Conservation (phyloP, 1,139 yeast species). For the Zygosaccharomyces pseudobailii region DNA sequence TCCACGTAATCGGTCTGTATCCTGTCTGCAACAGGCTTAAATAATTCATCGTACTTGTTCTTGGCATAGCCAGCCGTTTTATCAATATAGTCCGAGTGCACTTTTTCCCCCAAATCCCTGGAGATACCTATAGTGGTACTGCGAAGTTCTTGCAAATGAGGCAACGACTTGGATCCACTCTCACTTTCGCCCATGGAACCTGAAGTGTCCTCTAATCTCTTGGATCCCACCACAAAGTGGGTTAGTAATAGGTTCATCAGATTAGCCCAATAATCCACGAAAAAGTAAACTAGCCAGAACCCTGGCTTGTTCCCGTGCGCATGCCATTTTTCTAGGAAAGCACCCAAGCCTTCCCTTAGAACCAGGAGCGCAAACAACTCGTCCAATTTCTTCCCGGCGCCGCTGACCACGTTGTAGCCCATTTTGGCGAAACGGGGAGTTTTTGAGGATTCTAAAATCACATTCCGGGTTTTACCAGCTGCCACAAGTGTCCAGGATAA, state of each 20-base stretch:
- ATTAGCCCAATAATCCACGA: conserved; percentile 31
- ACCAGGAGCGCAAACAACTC: conserved; percentile 25
- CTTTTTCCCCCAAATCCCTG: conserved; percentile 23
- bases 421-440: conserved; percentile 20
- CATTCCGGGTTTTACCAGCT: conserved; percentile 9
- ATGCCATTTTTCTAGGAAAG: conserved; percentile 17
- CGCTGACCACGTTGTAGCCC: conserved; percentile 12
- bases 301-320: conserved; percentile 24
- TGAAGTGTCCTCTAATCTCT: conserved; percentile 13
- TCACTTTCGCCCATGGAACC: not conserved
- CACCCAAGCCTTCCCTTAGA: conserved; percentile 31
- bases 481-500: conserved; percentile 14
- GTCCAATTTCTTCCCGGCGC: conserved; percentile 15
- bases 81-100: conserved; percentile 18
- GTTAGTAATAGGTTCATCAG: conserved; percentile 26
- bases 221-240: conserved; percentile 26
- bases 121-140: conserved; percentile 27
- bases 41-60: conserved; percentile 18
- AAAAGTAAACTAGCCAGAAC: conserved; percentile 29
- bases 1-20: conserved; percentile 19
- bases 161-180: conserved; percentile 15
- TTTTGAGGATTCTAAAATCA: conserved; percentile 17
- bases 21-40: conserved; percentile 25
- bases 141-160: conserved; percentile 29
- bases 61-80: conserved; percentile 20